Base-by-base conservation (phyloP, 225 moss, liverwort and hornwort genomes). In the Pseudisothecium myosuroides region DNA sequence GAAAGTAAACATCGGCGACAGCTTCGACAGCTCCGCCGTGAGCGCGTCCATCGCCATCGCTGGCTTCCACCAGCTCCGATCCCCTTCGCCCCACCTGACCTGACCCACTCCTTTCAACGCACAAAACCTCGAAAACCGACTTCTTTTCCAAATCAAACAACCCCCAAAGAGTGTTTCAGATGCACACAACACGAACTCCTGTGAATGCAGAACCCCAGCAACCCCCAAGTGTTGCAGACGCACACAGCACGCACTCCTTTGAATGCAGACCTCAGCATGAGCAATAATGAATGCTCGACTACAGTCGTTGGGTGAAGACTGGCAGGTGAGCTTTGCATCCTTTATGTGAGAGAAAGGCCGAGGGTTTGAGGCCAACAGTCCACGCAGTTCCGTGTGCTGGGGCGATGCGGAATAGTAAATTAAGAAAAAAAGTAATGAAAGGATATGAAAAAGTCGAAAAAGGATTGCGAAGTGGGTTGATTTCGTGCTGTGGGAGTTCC, bases 11-110 rank as follows among this genome's bases (percentile, higher is more conserved):
- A 92, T 23, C 27, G 91, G 87, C 17, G 72, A 86, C 66, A 90
- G 50, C 52, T 84, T 79, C 66, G 56, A 60, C 18, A 87, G 29
- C 84, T 88, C 92, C 88, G 80, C 64, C 7, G 62, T 59, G 41
- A 92, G n/a, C 50, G 82, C 85, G 19, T 87, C 92, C 86, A 88
- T 86, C 86, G 91, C 92, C 86, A 81, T 71, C 15, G 58, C 88
- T 77, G 77, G 50, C n/a, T n/a, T 43, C 41, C 69, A 43, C 85
- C 87, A 79, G 66, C 68, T 24, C 67, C 58, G 5, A 24, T 7
- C 76, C 27, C 63, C 54, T 81, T n/a, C 76, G 23, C 71, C 47
- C 39, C 41, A 18, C 45, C n/a, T n/a, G n/a, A 45, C 52, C 75
- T 75, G 49, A 49, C 20, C 69, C 18, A 17, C 87, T 76, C 67